Evolutionary conservation across 805 yeast species (phyloP), one percentile per base, ranked within the genome.

Genomic region (Candida verbasci): DNA sequence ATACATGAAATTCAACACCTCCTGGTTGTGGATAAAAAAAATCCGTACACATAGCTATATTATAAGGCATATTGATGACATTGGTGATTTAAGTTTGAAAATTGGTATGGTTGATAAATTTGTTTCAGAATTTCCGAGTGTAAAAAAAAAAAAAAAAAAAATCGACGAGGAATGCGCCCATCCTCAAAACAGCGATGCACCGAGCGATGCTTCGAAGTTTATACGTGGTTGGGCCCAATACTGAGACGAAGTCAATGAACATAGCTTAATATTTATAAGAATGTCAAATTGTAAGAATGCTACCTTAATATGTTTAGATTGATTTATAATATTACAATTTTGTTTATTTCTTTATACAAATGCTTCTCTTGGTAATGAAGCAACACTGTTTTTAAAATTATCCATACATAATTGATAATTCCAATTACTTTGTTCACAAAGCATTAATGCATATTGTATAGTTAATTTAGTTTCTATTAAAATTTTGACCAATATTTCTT

Each of bases 1-100:
- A 87, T 12, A 91, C 85, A 55, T 93, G 98, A 43, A 91, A 79
- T 57, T 93, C 99, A 2, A 93, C 95, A 8, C 99, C 99, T 3
- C 99, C 99, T 0, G 97, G 83, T 55, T 93, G 98, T 9, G 99
- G 99, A 61, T 85, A 93, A 75, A 93, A 93, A 68, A 88, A 93
- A 60, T 93, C 99, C 29, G 95, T 85, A 3, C 89, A 86, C 96
- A 93, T 89, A 6, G 72, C 72, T 37, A 64, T 62, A 38, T 62
- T 64, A 43, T 58, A 56, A 29, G 52, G 50, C 60, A 52, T 53
- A 15, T 14, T 47, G 14, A 24, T 12, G 9, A 10, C 24, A 31
- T 29, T 38, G n/a, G n/a, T 33, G 23, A 24, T 20, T 20, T 6
- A 25, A 9, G 6, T 17, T 10, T 24, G 9, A 27, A 14, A 27